Evolutionary conservation across 2,329 filamentous ascomycete genomes (phyloP).

Genomic region (Ascosphaera aggregata): DNA sequence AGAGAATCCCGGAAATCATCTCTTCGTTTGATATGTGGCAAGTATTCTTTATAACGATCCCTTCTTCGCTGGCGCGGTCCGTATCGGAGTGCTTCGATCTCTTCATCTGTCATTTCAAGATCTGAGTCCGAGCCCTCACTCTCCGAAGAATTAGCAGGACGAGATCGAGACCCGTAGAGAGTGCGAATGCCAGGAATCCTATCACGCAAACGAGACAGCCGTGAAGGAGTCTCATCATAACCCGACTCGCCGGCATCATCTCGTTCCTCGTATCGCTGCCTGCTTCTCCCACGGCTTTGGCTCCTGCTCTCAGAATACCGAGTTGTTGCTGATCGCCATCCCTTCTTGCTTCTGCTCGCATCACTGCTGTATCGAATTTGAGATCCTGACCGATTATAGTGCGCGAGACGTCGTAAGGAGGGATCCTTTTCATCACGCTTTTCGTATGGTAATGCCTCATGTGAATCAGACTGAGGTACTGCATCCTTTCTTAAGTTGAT

Average conservation of each 20-base stretch:
- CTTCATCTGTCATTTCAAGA: neutral
- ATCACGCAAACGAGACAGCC: neutral
- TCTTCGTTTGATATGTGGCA: neutral
- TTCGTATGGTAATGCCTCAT: neutral
- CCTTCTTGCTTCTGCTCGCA: neutral
- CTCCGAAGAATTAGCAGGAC: neutral
- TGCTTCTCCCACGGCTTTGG: neutral
- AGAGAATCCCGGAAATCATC: neutral
- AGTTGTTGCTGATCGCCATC: neutral
- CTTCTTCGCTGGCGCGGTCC: neutral
- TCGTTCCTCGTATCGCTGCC: neutral
- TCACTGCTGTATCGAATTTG: neutral
- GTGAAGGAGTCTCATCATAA: neutral
- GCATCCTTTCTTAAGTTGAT: constrained; percentile 7
- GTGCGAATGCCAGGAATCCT: neutral
- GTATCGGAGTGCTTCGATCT: neutral
- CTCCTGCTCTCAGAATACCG: neutral
- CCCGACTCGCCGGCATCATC: neutral
- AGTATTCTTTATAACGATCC: neutral
- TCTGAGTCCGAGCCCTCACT: neutral
- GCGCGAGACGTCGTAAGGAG: neutral
- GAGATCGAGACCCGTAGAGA: neutral
- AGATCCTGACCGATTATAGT: neutral
- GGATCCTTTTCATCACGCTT: neutral
- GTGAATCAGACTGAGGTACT: neutral